Evolutionary conservation across 441 rosid genomes (phyloP).

Genomic region (Gossypium gossypioides): DNA sequence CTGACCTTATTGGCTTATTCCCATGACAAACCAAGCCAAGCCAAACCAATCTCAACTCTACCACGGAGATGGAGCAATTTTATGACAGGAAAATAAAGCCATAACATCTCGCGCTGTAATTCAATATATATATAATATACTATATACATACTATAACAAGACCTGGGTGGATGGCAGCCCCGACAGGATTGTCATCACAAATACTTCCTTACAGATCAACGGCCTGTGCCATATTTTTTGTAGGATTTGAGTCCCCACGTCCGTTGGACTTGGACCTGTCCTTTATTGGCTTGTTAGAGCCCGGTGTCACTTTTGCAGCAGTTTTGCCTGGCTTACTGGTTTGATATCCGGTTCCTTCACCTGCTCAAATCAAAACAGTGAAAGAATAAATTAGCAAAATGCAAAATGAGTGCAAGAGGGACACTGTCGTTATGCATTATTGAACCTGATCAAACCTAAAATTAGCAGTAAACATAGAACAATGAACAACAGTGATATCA

Average conservation of each 20-base stretch:
- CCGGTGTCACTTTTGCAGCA: slow-evolving; percentile 25
- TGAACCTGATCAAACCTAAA: neutral
- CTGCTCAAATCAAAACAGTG: slow-evolving; percentile 22
- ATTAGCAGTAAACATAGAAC: neutral
- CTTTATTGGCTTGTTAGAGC: slow-evolving; percentile 28
- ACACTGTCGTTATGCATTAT: neutral
- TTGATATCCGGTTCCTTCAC: slow-evolving; percentile 25
- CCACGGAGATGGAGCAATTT: neutral
- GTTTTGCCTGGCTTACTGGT: slow-evolving; percentile 28
- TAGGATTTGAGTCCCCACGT: slow-evolving; percentile 28
- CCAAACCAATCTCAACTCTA: slow-evolving; percentile 8
- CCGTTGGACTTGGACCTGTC: slow-evolving; percentile 29
- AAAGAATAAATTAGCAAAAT: slow-evolving; percentile 1
- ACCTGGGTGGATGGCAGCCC: neutral
- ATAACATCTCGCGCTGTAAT: neutral
- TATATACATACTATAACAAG: neutral
- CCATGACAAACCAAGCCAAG: neutral
- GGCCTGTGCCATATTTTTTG: slow-evolving; percentile 32
- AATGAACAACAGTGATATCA: neutral
- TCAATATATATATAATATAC: neutral
- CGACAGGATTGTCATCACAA: neutral
- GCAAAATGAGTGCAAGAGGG: neutral
- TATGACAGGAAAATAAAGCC: neutral
- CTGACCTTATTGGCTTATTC: slow-evolving; percentile 4
- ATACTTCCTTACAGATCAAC: slow-evolving; percentile 18